Evolutionary conservation across 2,329 filamentous ascomycete genomes (phyloP).

Genomic region (Aciculosporium take): DNA sequence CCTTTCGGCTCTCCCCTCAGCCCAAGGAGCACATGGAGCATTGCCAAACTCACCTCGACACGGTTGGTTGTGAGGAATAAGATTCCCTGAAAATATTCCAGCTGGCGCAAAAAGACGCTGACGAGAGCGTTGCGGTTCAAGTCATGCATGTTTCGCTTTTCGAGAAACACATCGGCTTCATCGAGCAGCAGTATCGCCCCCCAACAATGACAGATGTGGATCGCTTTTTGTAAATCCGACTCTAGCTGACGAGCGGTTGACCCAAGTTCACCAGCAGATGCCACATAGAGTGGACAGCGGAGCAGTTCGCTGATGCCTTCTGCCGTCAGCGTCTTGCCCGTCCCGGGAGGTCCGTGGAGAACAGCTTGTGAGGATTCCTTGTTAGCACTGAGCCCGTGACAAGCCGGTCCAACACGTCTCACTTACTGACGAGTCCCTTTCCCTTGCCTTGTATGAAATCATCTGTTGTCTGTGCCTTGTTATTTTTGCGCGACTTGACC

Average conservation of each 20-base stretch:
- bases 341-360: constrained; percentile 73
- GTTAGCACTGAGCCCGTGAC: not conserved
- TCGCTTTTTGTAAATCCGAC: constrained; percentile 63
- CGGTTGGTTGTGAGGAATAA: constrained; percentile 82
- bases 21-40: too few relatives aligned
- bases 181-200: constrained; percentile 74
- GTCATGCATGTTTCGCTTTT: constrained; percentile 70
- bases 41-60: constrained; percentile 40
- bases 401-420: not conserved
- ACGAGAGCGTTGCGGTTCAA: constrained; percentile 77
- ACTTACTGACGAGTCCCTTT: constrained; percentile 58
- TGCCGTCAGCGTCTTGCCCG: constrained; percentile 78
- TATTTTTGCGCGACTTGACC: constrained; percentile 72
- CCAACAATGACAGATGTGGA: constrained; percentile 75
- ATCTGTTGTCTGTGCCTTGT: constrained; percentile 68
- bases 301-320: constrained; percentile 76
- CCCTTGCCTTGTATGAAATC: constrained; percentile 75
- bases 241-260: constrained; percentile 64
- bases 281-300: constrained; percentile 70
- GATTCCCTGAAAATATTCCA: constrained; percentile 89
- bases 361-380: constrained; percentile 33
- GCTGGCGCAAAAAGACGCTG: constrained; percentile 69
- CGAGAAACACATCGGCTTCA: constrained; percentile 73
- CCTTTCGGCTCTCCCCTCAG: not conserved
- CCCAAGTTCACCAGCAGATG: constrained; percentile 68